Evolutionary conservation across 371 early-diverging fungal genomes (phyloP).

Genomic region (Apophysomyces trapeziformis): DNA sequence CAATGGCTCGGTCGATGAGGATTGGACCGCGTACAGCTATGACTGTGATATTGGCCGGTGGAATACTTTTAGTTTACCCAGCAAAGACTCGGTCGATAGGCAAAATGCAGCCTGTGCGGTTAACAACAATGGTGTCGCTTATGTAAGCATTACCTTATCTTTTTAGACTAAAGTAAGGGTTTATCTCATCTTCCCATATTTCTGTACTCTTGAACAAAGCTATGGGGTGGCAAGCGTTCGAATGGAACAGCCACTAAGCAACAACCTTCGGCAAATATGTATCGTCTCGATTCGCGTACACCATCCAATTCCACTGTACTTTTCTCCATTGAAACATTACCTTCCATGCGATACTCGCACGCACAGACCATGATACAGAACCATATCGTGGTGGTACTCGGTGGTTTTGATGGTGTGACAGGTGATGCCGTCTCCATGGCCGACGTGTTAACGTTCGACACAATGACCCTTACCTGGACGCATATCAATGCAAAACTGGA

Average conservation of each 20-base stretch:
- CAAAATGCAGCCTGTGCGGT: constrained; percentile 42
- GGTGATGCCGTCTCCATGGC: constrained; percentile 40
- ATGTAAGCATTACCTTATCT: constrained; percentile 26
- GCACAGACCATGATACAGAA: constrained; percentile 41
- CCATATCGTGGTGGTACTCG: constrained; percentile 39
- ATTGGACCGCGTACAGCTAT: constrained; percentile 37
- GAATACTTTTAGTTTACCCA: constrained; percentile 42
- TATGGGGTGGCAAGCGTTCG: constrained; percentile 49
- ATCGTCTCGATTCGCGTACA: constrained; percentile 34
- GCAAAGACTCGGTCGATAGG: constrained; percentile 33
- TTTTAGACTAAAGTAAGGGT: neutral
- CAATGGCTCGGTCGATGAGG: constrained; percentile 24
- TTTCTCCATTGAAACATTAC: constrained; percentile 5
- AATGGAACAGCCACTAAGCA: constrained; percentile 9
- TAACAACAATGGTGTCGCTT: constrained; percentile 34
- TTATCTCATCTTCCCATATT: neutral
- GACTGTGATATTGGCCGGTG: constrained; percentile 39
- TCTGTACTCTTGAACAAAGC: constrained; percentile 20
- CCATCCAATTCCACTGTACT: constrained; percentile 34
- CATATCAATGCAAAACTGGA: constrained; percentile 36
- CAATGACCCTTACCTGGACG: constrained; percentile 24
- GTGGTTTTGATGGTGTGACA: constrained; percentile 45
- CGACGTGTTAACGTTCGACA: constrained; percentile 48
- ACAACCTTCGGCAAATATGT: constrained; percentile 29
- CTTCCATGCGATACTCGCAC: constrained; percentile 42